These are phyloP conservation scores for Pisolithus orientalis DNA, from an alignment of 768 basidiomycete species.

Conservation along the genomic window DNA sequence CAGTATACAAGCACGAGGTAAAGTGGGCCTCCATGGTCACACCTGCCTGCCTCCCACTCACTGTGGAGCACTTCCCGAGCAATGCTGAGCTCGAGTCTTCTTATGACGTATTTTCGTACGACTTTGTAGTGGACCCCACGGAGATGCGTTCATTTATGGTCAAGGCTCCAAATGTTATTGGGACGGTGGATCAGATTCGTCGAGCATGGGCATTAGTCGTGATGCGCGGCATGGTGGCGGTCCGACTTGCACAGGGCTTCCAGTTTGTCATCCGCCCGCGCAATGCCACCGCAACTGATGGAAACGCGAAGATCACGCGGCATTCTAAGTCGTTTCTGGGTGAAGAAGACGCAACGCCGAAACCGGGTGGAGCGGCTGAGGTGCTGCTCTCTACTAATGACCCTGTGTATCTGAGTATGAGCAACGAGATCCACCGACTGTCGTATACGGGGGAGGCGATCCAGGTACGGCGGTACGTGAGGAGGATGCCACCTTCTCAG, in stretches of 20 bases:
- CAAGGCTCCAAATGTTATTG: constrained; percentile 47
- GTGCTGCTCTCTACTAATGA: constrained; percentile 53
- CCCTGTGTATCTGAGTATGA: constrained; percentile 89
- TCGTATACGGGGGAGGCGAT: constrained; percentile 89
- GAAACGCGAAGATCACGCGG: constrained; percentile 30
- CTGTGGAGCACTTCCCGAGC: constrained; percentile 83
- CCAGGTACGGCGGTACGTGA: constrained; percentile 80
- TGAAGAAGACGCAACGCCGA: constrained; percentile 48
- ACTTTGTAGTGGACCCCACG: constrained; percentile 76
- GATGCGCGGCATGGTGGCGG: constrained; percentile 91
- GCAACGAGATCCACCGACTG: constrained; percentile 91
- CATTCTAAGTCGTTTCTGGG: constrained; percentile 53
- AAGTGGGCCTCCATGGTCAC: constrained; percentile 89
- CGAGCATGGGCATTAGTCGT: constrained; percentile 71
- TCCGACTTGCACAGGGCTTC: constrained; percentile 89
- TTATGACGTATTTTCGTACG: constrained; percentile 82
- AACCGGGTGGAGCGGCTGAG: constrained; percentile 59
- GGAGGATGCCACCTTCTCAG: constrained; percentile 57
- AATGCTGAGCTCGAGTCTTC: constrained; percentile 65
- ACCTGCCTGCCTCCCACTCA: constrained; percentile 84
- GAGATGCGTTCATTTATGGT: constrained; percentile 89
- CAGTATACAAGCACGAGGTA: constrained; percentile 73
- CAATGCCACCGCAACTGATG: constrained; percentile 21
- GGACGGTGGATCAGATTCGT: constrained; percentile 50
- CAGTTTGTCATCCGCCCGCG: constrained; percentile 72